These are phyloP conservation scores for Podospora anserina DNA, from an alignment of 495 filamentous ascomycete genomes.

Conservation along the genomic window DNA sequence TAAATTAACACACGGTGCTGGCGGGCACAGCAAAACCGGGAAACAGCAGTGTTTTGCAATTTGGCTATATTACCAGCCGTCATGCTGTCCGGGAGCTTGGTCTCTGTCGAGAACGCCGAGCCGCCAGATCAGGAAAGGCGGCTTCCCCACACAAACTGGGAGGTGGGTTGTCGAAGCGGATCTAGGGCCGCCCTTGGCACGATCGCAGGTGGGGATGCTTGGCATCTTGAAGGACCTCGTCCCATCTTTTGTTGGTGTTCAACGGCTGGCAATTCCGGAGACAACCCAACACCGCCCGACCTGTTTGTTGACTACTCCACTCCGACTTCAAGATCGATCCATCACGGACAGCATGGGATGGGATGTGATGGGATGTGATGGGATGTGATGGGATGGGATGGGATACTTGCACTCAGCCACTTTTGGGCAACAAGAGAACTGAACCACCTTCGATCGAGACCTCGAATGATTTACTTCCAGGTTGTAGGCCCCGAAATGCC, in stretches of 20 bases:
- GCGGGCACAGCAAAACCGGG: constrained; percentile 9
- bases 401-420: too few relatives aligned
- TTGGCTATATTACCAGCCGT: constrained; percentile 5
- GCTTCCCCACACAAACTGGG: neutral
- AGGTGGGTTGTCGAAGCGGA: neutral
- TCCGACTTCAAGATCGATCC: neutral
- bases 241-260: neutral
- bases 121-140: neutral
- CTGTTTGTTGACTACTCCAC: neutral
- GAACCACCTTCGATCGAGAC: too few relatives aligned
- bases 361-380: neutral
- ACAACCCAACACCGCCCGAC: neutral
- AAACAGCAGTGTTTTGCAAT: constrained; percentile 8
- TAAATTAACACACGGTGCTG: neutral
- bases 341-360: neutral
- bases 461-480: too few relatives aligned
- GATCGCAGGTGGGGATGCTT: neutral
- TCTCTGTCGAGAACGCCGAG: neutral
- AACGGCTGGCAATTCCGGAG: neutral
- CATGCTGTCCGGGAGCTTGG: neutral
- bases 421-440: too few relatives aligned
- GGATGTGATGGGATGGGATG: too few relatives aligned
- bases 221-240: neutral
- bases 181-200: neutral
- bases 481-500: neutral